Base-by-base conservation (phyloP, 306 rosid species). In the Geum urbanum region DNA sequence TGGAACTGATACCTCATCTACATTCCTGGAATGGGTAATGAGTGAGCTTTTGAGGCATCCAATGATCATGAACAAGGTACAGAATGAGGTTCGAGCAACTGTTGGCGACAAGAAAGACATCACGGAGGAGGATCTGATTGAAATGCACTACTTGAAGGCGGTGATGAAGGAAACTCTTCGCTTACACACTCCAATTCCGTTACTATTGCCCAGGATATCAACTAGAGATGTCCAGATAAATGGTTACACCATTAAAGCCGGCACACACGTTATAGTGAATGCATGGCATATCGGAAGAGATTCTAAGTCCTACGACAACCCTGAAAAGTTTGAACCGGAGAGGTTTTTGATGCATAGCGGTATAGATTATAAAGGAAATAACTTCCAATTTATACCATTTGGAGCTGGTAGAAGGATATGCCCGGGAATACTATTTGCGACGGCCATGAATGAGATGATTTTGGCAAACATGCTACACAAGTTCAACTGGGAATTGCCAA, bases 271-370 rank as follows among this genome's bases (percentile, higher is more conserved):
- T 4, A 6, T 57, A 1, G n/a, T 71, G 35, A 79, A 83, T 57
- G 76, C 76, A 3, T 70, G 81, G 87, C 73, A 70, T 4, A 83
- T 79, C 9, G 79, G 73, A 56, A 79, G 86, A 55, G 86, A 85
- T 44, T 66, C 76, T 0, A 4, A 1, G 5, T 14, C 37, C 2
- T 82, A 86, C 81, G 75, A 77, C 11, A 13, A 74, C 7, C 79
- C 84, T 2, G 73, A 79, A 24, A 77, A 79, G 45, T 82, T 82
- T 18, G 5, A 63, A 14, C 84, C 89, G 0, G 81, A 82, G 66
- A 82, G 83, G 72, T 82, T 85, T 54, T 32, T 82, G 76, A 52
- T 7, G 2, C 46, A 67, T 8, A 71, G 44, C 18, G n/a, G 41
- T 0, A 20, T 77, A 9, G 86, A 85, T 77, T 59, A 70, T 7